These are phyloP conservation scores for Eucalyptus cloeziana DNA, from an alignment of 345 rosid genomes.

Conservation along the genomic window DNA sequence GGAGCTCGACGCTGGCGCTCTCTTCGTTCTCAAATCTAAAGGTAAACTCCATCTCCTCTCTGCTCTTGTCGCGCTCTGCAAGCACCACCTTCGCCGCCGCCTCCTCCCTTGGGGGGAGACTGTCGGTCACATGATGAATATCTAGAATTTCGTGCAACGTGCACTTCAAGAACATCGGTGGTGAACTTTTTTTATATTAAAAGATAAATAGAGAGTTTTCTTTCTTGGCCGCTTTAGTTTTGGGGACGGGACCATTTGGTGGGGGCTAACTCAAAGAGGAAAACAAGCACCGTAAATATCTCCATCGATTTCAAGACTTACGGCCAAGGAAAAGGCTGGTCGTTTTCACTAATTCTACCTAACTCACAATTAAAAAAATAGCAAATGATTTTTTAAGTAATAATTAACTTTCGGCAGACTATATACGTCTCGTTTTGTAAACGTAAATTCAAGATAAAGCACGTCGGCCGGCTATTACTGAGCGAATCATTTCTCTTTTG, in stretches of 20 bases:
- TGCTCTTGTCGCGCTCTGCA: background rate
- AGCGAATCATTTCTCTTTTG: background rate
- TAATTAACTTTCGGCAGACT: background rate
- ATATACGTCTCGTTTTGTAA: background rate
- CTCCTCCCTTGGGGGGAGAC: background rate
- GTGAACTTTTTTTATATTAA: background rate
- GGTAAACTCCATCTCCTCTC: constrained; percentile 7
- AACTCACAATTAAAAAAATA: background rate
- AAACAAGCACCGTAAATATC: background rate
- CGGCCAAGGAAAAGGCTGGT: background rate
- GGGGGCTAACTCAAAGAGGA: too few species aligned
- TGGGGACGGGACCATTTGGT: background rate
- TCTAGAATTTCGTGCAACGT: background rate
- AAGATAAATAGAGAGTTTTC: background rate
- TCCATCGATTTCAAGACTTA: background rate
- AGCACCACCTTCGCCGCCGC: background rate
- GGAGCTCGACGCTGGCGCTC: constrained; percentile 74
- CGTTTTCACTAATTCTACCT: background rate
- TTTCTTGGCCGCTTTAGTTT: background rate
- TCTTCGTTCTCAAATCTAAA: constrained; percentile 79
- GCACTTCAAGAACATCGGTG: background rate
- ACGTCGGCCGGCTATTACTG: background rate
- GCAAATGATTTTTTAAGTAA: background rate
- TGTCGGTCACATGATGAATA: background rate
- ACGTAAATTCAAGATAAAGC: background rate